A percentile compares a stretch with the other conserved stretches of the same genome.
These are phyloP conservation scores for Nosema muscidifuracis DNA, from an alignment of 371 early-diverging fungal genomes.

Conservation along the genomic window DNA sequence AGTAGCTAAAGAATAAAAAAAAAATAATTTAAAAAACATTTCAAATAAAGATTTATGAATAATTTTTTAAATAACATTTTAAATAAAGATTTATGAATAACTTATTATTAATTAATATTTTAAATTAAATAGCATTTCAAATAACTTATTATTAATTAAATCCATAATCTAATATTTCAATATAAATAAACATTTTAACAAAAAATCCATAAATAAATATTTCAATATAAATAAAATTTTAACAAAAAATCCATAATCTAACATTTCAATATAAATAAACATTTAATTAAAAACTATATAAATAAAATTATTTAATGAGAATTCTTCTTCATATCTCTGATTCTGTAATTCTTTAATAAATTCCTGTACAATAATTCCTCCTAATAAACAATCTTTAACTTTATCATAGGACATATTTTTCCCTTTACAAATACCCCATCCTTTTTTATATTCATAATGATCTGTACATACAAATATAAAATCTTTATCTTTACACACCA, in stretches of 20 bases:
- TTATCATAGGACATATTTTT: background rate
- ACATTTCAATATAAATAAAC: background rate
- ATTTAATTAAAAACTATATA: conserved; percentile 1
- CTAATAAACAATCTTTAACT: conserved; percentile 47
- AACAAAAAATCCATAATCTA: background rate
- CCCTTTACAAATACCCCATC: background rate
- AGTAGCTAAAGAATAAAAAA: conserved; percentile 51
- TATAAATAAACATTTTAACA: too few species aligned
- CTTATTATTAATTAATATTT: too few species aligned
- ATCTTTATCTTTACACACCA: background rate
- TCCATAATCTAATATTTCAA: too few species aligned
- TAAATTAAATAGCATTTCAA: too few species aligned
- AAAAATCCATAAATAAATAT: too few species aligned
- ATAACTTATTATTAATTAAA: too few species aligned
- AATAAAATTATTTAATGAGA: background rate
- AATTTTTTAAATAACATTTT: too few species aligned
- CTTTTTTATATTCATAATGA: background rate
- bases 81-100: too few species aligned
- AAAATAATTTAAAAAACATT: background rate
- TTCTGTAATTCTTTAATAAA: conserved; percentile 35
- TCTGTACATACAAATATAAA: background rate
- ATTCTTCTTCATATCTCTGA: conserved; percentile 14
- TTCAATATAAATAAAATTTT: background rate
- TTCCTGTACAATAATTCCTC: conserved; percentile 48
- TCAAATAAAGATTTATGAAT: too few species aligned